Evolutionary conservation across 345 rosid species (phyloP), one percentile per base, ranked within the genome.

Genomic region (Pugionium dolabratum): DNA sequence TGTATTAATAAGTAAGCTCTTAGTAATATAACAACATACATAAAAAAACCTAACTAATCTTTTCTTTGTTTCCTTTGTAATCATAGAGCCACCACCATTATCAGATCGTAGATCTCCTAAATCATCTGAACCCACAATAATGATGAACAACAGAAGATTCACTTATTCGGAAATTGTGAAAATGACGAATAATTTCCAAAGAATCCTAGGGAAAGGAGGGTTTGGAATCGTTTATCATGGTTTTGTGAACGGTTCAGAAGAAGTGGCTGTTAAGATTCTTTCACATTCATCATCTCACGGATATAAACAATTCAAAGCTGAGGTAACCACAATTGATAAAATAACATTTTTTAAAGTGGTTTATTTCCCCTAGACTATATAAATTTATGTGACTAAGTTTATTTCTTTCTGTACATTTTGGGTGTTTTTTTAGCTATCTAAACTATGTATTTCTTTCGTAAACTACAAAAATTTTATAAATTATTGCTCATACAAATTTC

Each of bases 211-310:
- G 4, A 70, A 79, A 69, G 93, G 88, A 62, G 87, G 89, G 1
- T 85, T 83, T 54, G 94, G 94, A 72, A 69, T 67, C 1, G 94
- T 87, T 10, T 84, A 81, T 55, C 74, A 62, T 59, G 93, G 87
- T 2, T 33, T 6, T 29, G 66, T 83, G 25, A 68, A 74, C 2
- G 72, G 50, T 48, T 36, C 69, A 1, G 59, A 58, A 9, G 50
- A 69, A 58, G 78, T 78, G 26, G 82, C 82, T 1, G 84, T 80
- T 7, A 80, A 82, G 37, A 7, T 70, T 43, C 67, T 79, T 1
- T 82, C 84, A 0, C 59, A 60, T 31, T 59, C 77, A 28, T 73
- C 86, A 46, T 50, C 46, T 46, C 82, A 77, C 63, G 83, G 83
- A 8, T 71, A 47, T 31, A 75, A 70, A 8, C 47, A 79, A 31